Percentiles rank a stretch among this genome's conserved stretches.
phyloP scores from a whole-genome alignment of 2,329 filamentous ascomycete genomes.

The Aspergillus sp. region DNA sequence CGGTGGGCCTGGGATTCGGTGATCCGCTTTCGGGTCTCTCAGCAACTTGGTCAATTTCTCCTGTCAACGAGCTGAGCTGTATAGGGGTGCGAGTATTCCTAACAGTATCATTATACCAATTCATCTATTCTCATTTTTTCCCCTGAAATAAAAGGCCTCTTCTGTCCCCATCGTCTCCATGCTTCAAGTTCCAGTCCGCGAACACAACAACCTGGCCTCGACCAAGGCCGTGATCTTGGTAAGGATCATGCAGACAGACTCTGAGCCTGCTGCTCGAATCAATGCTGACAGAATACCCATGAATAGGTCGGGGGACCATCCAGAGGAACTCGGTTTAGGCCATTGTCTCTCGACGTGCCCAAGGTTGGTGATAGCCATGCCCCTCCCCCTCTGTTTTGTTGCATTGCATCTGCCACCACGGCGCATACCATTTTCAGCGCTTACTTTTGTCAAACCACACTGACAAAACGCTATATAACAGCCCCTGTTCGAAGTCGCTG shows the following conservation, averaged over 20 bases:
- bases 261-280: slow-evolving; percentile 7
- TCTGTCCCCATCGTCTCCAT: slow-evolving; percentile 20
- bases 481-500: slow-evolving; percentile 97
- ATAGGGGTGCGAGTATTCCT: no score
- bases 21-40: no score
- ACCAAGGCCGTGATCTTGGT: slow-evolving; percentile 96
- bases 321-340: slow-evolving; percentile 89
- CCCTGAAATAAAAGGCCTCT: not conserved
- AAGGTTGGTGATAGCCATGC: slow-evolving; percentile 56
- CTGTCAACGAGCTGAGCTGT: no score
- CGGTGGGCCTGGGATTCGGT: no score
- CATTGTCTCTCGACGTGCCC: slow-evolving; percentile 88
- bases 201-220: slow-evolving; percentile 45
- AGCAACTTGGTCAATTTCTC: no score
- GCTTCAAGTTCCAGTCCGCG: slow-evolving; percentile 42
- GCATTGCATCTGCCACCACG: not conserved
- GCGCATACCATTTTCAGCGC: not conserved
- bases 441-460: slow-evolving; percentile 2
- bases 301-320: slow-evolving; percentile 85
- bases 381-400: slow-evolving; percentile 4
- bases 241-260: slow-evolving; percentile 29
- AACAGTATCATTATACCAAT: not conserved
- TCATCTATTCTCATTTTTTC: not conserved
- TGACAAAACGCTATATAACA: slow-evolving; percentile 29
- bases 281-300: slow-evolving; percentile 21